Percentiles rank a stretch among this genome's conserved stretches.
phyloP scores from a whole-genome alignment of 306 rosid genomes.

The Fagus crenata region DNA sequence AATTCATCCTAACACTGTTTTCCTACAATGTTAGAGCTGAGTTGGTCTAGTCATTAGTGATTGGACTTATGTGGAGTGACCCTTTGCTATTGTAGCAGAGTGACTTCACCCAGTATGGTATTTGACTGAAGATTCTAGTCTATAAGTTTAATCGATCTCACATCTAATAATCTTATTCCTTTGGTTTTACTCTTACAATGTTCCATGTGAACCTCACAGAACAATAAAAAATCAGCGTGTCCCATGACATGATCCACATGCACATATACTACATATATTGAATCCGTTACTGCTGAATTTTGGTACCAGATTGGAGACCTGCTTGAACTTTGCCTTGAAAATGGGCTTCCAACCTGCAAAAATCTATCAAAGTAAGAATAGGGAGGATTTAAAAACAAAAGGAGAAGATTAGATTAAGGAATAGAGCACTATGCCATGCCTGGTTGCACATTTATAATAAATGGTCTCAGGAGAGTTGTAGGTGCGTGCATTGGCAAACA shows the following conservation, averaged over 20 bases:
- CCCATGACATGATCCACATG: neutral
- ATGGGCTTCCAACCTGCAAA: constrained; percentile 68
- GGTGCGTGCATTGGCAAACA: constrained; percentile 86
- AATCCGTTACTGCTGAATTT: constrained; percentile 48
- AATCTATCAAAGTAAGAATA: neutral
- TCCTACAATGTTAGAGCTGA: no score
- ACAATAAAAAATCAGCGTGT: neutral
- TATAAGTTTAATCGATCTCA: neutral
- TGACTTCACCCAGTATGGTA: no score
- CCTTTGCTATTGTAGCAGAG: no score
- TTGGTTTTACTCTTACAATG: neutral
- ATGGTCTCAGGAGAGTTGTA: constrained; percentile 94
- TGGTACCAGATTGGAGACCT: constrained; percentile 65
- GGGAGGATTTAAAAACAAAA: neutral
- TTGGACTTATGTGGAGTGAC: no score
- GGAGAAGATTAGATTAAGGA: neutral
- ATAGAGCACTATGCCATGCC: constrained; percentile 41
- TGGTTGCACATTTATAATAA: constrained; percentile 79
- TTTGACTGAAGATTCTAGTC: no score
- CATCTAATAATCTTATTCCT: neutral
- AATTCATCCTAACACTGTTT: no score
- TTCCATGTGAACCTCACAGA: neutral
- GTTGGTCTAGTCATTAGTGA: no score
- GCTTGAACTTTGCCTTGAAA: constrained; percentile 75
- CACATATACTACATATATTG: neutral